Percentiles rank a stretch among this genome's conserved stretches.
phyloP scores from a whole-genome alignment of 192 early-diverging fungal genomes.

The Coemansia sp. region DNA sequence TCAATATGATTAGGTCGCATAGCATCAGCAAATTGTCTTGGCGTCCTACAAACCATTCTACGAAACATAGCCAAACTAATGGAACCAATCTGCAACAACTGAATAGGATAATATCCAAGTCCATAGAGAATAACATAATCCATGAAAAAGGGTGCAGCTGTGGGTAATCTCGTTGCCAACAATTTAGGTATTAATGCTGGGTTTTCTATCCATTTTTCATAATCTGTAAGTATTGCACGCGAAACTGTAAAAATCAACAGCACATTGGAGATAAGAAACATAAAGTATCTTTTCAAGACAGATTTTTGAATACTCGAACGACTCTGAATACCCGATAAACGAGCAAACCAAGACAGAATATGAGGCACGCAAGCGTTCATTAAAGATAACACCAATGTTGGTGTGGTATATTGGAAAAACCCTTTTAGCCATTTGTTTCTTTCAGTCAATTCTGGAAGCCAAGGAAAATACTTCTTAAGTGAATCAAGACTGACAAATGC shows the following conservation, averaged over 20 bases:
- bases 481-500: conserved; percentile 57
- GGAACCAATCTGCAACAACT: conserved; percentile 67
- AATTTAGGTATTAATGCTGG: conserved; percentile 62
- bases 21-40: conserved; percentile 72
- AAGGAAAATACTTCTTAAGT: conserved; percentile 57
- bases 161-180: conserved; percentile 66
- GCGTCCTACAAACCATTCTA: conserved; percentile 68
- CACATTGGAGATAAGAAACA: conserved; percentile 74
- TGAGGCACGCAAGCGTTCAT: conserved; percentile 48
- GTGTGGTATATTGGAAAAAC: conserved; percentile 42
- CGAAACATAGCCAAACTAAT: conserved; percentile 57
- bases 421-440: conserved; percentile 51
- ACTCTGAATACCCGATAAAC: conserved; percentile 47
- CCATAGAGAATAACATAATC: conserved; percentile 74
- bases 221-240: conserved; percentile 62
- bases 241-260: conserved; percentile 71
- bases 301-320: conserved; percentile 44
- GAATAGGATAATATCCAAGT: conserved; percentile 64
- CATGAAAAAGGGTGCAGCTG: conserved; percentile 76
- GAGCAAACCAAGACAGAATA: conserved; percentile 41
- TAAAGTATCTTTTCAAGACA: conserved; percentile 64
- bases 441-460: conserved; percentile 41
- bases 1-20: conserved; percentile 65
- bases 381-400: conserved; percentile 39
- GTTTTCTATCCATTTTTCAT: conserved; percentile 69